Percentiles rank a stretch among this genome's conserved stretches.
Conservation (phyloP, 345 rosid species). For the Citrus trifoliata region DNA sequence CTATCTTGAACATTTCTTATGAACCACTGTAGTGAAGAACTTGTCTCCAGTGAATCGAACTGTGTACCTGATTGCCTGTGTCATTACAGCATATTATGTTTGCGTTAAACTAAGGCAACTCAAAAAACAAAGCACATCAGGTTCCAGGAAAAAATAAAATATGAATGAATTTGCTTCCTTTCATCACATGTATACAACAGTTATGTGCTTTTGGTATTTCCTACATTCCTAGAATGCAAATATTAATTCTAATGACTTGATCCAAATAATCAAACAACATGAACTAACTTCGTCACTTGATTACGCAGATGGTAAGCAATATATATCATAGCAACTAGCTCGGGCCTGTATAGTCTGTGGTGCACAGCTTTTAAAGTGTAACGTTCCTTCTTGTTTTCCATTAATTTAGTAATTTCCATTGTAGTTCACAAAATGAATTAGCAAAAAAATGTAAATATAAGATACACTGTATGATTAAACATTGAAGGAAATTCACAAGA, state of each 20-base stretch:
- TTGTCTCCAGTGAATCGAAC: conserved; percentile 35
- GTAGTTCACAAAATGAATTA: neutral
- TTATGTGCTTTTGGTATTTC: neutral
- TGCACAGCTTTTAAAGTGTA: neutral
- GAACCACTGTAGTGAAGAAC: conserved; percentile 66
- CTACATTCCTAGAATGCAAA: neutral
- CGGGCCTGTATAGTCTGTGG: neutral
- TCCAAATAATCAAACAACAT: neutral
- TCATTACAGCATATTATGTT: conserved; percentile 11
- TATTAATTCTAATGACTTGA: neutral
- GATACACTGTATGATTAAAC: neutral
- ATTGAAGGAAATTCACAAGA: conserved; percentile 2
- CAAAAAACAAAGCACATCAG: neutral
- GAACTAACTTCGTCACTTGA: neutral
- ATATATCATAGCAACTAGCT: neutral
- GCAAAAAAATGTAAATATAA: neutral
- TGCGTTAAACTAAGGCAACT: conserved; percentile 3
- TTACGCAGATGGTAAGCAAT: neutral
- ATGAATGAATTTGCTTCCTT: neutral
- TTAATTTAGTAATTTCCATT: neutral
- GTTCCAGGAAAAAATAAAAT: neutral
- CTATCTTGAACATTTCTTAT: conserved; percentile 65
- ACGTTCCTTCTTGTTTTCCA: neutral
- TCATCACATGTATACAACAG: neutral
- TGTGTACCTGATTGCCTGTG: conserved; percentile 53